phyloP scores from a whole-genome alignment of 345 rosid species.

The Abelmoschus esculentus region DNA sequence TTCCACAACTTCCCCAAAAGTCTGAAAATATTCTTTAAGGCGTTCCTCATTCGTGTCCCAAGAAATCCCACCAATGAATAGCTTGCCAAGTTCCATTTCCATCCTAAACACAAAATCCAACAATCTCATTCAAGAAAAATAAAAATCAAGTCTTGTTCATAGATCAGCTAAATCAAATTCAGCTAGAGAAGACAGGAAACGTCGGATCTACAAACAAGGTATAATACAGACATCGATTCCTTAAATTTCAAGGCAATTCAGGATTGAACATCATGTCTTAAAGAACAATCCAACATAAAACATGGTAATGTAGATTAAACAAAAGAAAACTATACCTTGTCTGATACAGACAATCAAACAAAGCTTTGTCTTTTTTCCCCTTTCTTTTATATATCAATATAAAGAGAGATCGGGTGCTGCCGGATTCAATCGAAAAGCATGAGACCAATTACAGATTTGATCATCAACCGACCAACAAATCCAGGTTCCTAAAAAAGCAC shows the following conservation, averaged over 20 bases:
- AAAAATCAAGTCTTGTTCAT: neutral
- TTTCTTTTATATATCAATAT: neutral
- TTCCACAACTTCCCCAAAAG: constrained; percentile 72
- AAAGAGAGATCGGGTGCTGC: constrained; percentile 35
- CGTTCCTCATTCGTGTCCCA: constrained; percentile 94
- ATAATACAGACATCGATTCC: constrained; percentile 6
- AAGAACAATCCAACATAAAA: constrained; percentile 18
- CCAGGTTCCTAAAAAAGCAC: constrained; percentile 28
- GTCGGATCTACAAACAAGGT: constrained; percentile 18
- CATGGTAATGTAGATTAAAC: constrained; percentile 35
- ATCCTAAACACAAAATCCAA: constrained; percentile 73
- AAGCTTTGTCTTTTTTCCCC: constrained; percentile 21
- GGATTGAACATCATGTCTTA: constrained; percentile 8
- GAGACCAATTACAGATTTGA: constrained; percentile 26
- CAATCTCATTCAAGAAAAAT: constrained; percentile 28
- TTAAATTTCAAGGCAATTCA: constrained; percentile 8
- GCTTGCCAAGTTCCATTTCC: constrained; percentile 85
- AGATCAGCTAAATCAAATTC: too few relatives aligned
- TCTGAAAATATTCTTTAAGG: constrained; percentile 69
- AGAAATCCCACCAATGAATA: constrained; percentile 89
- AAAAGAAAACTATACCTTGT: constrained; percentile 32
- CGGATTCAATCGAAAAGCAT: constrained; percentile 40
- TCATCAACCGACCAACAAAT: constrained; percentile 25
- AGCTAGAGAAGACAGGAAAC: neutral
- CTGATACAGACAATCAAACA: constrained; percentile 13